Evolutionary conservation across 768 basidiomycete genomes (phyloP).

Genomic region (Solioccasus polychromus): DNA sequence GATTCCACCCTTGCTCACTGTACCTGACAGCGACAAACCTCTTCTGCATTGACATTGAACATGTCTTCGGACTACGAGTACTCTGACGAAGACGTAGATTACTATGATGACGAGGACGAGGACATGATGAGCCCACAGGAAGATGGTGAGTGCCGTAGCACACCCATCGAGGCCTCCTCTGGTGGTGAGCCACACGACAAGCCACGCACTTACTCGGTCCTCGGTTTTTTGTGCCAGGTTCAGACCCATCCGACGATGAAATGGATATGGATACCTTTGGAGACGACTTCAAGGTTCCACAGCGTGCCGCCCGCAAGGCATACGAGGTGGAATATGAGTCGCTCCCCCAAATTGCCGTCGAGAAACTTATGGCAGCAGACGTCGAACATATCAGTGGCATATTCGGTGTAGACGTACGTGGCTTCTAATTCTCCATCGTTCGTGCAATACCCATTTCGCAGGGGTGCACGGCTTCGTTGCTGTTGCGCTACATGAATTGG

Average conservation of each 20-base stretch:
- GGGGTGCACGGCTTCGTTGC: slow-evolving; percentile 67
- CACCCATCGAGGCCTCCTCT: slow-evolving; percentile 11
- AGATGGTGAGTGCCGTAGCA: slow-evolving; percentile 39
- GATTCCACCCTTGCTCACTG: slow-evolving; percentile 24
- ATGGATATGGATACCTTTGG: slow-evolving; percentile 67
- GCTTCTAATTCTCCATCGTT: slow-evolving; percentile 1
- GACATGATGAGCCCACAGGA: slow-evolving; percentile 61
- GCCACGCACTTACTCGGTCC: slow-evolving; percentile 19
- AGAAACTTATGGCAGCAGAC: slow-evolving; percentile 73
- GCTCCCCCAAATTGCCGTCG: slow-evolving; percentile 68
- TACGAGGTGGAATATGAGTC: slow-evolving; percentile 88
- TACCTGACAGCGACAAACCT: slow-evolving; percentile 14
- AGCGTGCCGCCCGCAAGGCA: slow-evolving; percentile 58
- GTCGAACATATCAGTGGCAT: slow-evolving; percentile 86
- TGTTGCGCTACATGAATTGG: slow-evolving; percentile 86
- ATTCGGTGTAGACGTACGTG: slow-evolving; percentile 83
- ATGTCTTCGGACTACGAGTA: slow-evolving; percentile 70
- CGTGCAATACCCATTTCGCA: slow-evolving; percentile 27
- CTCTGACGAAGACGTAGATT: slow-evolving; percentile 65
- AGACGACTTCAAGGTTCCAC: slow-evolving; percentile 59
- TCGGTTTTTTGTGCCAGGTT: slow-evolving; percentile 27
- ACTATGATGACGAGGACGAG: slow-evolving; percentile 73
- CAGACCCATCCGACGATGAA: slow-evolving; percentile 52
- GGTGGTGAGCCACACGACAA: slow-evolving; percentile 19
- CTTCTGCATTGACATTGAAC: slow-evolving; percentile 10